Base-by-base conservation (phyloP, 2,329 filamentous ascomycete genomes). In the Myriosclerotinia duriaeana region DNA sequence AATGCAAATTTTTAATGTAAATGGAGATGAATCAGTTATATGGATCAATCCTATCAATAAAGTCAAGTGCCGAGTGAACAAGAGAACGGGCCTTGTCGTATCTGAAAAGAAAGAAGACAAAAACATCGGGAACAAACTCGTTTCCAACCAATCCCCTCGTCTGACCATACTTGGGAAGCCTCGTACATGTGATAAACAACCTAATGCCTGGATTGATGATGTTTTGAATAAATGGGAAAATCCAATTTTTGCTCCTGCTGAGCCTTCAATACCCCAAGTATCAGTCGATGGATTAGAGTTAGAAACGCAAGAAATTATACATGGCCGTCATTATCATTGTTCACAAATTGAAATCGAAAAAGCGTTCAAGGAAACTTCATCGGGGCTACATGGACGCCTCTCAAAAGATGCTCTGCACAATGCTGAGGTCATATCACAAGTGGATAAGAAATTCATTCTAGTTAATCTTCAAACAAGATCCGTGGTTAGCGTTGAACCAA, bases 361-460 rank as follows among this genome's bases (percentile, higher is more conserved):
- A n/a, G 71, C 71, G 34, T 75, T 76, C 46, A 70, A 72, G 53
- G 67, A 72, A 48, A 64, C 63, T 3, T 65, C 72, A 9, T 53
- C 70, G 38, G 68, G 70, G 15, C 66, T 79, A 2, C 75, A 77
- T 40, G 79, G 81, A 0, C 80, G 80, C 14, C 77, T 97, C 1
- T 90, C 88, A 0, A 91, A 88, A 70, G 73, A 79, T 5, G 83
- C 82, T 0, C 79, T 97, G 11, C 75, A 77, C 1, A 74, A 78
- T 9, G 90, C 91, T 0, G 78, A 84, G 59, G 81, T 97, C 0
- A 84, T 99, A 53, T 83, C 87, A 0, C 95, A 99, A 74, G 89
- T 99, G 1, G 94, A 98, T 76, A 83, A 81, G 17, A 99, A 99
- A 76, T 99, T 96, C 75, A 89, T 99, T 20, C 79, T 99, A 0